These are phyloP conservation scores for Tolypocladium paradoxum DNA, from an alignment of 2,329 filamentous ascomycete genomes.

Conservation along the genomic window DNA sequence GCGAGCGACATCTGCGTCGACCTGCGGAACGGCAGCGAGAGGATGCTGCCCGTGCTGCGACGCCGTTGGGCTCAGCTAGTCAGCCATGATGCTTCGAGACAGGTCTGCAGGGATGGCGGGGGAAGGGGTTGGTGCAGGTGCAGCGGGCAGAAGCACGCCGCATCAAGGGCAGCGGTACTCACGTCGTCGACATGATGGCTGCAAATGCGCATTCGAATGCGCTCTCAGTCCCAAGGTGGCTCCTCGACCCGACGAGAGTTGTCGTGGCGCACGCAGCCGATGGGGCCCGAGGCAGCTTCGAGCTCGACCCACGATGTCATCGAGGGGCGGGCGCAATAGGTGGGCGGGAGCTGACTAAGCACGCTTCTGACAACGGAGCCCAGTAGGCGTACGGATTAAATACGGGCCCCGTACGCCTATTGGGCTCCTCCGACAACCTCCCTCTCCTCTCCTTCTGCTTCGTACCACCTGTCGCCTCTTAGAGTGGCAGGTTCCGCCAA, in stretches of 20 bases:
- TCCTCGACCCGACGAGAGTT: neutral
- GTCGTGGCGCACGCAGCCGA: neutral
- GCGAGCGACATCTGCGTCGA: conserved; percentile 71
- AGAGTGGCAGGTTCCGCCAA: too few species aligned
- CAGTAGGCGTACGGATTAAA: too few species aligned
- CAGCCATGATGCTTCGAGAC: neutral
- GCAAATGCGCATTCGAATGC: neutral
- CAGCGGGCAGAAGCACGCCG: neutral
- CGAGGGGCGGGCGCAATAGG: neutral
- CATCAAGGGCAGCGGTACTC: neutral
- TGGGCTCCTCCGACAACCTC: too few species aligned
- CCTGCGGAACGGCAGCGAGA: conserved; percentile 79
- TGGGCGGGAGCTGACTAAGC: neutral
- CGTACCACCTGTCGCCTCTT: too few species aligned
- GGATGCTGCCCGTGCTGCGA: conserved; percentile 40
- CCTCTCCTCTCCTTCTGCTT: too few species aligned
- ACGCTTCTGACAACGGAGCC: too few species aligned
- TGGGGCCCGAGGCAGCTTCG: neutral
- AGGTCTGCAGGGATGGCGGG: neutral
- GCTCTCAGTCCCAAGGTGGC: neutral
- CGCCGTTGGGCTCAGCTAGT: neutral
- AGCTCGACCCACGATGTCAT: neutral
- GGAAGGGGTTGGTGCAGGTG: too few species aligned
- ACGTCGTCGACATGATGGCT: neutral
- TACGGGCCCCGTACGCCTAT: too few species aligned